Conservation (phyloP, 208 protist species). For the Leishmania braziliensis region DNA sequence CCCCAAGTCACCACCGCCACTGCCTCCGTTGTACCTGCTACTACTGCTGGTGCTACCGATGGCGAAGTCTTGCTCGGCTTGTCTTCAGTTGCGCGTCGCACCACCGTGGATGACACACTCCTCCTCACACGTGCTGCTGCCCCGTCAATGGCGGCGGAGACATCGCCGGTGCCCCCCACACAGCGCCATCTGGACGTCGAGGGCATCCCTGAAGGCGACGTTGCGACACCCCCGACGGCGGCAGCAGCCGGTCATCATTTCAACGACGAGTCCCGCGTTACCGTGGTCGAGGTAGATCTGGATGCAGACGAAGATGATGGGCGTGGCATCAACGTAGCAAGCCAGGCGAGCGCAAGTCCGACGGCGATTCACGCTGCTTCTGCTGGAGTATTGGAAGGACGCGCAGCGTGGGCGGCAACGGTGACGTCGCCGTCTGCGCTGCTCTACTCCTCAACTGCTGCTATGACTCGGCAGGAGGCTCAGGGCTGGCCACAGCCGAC, state of each 20-base stretch:
- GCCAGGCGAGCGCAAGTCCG: background rate
- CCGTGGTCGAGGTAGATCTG: conserved; percentile 29
- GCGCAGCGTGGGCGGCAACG: background rate
- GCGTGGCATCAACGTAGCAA: background rate
- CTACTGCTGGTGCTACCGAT: background rate
- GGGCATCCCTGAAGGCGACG: background rate
- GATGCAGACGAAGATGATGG: conserved; percentile 7
- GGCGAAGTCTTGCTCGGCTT: conserved; percentile 7
- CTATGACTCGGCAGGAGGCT: background rate
- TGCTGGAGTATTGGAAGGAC: background rate
- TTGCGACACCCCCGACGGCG: background rate
- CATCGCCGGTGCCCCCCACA: background rate
- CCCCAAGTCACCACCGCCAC: background rate
- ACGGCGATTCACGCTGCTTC: background rate
- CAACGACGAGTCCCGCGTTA: background rate
- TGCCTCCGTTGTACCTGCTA: background rate
- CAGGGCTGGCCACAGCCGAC: background rate
- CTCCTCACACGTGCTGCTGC: background rate
- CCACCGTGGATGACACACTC: conserved; percentile 7
- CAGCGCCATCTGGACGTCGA: conserved; percentile 14
- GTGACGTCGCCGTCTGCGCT: background rate
- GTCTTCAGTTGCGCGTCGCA: conserved; percentile 10
- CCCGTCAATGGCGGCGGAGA: conserved; percentile 1
- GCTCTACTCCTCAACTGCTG: background rate
- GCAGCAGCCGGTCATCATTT: background rate